A percentile compares a stretch with the other conserved stretches of the same genome.
phyloP scores from a whole-genome alignment of 306 rosid genomes.

The Dryas octopetala region DNA sequence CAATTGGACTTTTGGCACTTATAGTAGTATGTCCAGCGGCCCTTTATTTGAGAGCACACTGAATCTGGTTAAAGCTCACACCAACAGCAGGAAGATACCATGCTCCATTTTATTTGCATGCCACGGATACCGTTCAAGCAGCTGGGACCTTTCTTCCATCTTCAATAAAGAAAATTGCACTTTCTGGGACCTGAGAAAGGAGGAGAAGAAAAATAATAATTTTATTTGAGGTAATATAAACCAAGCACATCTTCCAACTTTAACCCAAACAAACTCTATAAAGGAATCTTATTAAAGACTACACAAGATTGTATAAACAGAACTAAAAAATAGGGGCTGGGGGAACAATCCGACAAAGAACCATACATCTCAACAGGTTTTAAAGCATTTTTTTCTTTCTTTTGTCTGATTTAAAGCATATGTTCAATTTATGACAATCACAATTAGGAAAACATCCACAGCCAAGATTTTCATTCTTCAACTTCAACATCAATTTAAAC shows the following conservation, averaged over 20 bases:
- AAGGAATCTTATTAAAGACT: not conserved
- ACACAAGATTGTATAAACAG: not conserved
- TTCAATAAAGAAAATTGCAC: constrained; percentile 93
- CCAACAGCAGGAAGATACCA: constrained; percentile 11
- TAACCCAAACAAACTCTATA: not conserved
- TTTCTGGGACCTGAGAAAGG: constrained; percentile 72
- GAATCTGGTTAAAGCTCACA: constrained; percentile 25
- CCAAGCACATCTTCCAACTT: not conserved
- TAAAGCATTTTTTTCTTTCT: not conserved
- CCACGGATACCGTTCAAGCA: constrained; percentile 55
- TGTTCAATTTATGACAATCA: not conserved
- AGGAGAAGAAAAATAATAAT: not conserved
- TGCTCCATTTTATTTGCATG: constrained; percentile 16
- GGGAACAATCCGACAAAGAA: not conserved
- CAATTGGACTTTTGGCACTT: not conserved
- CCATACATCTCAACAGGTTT: not conserved
- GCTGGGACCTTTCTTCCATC: constrained; percentile 99
- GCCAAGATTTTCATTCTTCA: not conserved
- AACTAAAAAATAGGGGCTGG: not conserved
- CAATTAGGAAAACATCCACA: not conserved
- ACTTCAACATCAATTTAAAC: not conserved
- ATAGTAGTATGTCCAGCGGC: constrained; percentile 7
- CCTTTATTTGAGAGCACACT: constrained; percentile 26
- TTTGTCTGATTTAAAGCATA: not conserved
- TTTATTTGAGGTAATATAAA: constrained; percentile 7